Evolutionary conservation across 371 early-diverging fungal species (phyloP).

Genomic region (Mucor lusitanicus): DNA sequence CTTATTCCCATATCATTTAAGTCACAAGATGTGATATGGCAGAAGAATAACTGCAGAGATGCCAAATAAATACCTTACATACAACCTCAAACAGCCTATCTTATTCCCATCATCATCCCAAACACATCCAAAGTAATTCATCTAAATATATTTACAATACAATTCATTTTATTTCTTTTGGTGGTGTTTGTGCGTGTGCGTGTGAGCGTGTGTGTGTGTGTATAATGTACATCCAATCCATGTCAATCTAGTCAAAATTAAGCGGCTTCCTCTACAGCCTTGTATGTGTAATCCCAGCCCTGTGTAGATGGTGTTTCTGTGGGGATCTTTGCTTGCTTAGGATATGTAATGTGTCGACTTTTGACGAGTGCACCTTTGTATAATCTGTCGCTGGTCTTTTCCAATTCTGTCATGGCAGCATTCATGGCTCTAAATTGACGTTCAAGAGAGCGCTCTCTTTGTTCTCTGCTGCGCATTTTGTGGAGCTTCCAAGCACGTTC

Average conservation of each 20-base stretch:
- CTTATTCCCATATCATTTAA: no score
- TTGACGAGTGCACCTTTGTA: constrained; percentile 70
- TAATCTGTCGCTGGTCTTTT: constrained; percentile 62
- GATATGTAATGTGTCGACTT: constrained; percentile 68
- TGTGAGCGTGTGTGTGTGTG: background rate
- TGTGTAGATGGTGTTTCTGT: constrained; percentile 74
- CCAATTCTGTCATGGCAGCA: constrained; percentile 71
- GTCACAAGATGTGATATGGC: no score
- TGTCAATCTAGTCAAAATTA: background rate
- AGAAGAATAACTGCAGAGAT: no score
- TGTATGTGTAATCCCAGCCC: constrained; percentile 71
- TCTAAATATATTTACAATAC: background rate
- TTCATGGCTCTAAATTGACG: constrained; percentile 74
- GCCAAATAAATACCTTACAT: no score
- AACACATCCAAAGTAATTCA: no score
- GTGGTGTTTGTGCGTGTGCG: background rate
- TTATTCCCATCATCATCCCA: no score
- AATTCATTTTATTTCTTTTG: background rate
- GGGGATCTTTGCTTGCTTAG: constrained; percentile 74
- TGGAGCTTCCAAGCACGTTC: constrained; percentile 76
- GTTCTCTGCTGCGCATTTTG: constrained; percentile 59
- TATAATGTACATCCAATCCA: background rate
- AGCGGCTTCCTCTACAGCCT: constrained; percentile 16
- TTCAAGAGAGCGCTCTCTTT: constrained; percentile 58
- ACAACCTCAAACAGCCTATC: no score